These are phyloP conservation scores for Beauveria sp. DNA, from an alignment of 2,329 filamentous ascomycete genomes.

Conservation along the genomic window DNA sequence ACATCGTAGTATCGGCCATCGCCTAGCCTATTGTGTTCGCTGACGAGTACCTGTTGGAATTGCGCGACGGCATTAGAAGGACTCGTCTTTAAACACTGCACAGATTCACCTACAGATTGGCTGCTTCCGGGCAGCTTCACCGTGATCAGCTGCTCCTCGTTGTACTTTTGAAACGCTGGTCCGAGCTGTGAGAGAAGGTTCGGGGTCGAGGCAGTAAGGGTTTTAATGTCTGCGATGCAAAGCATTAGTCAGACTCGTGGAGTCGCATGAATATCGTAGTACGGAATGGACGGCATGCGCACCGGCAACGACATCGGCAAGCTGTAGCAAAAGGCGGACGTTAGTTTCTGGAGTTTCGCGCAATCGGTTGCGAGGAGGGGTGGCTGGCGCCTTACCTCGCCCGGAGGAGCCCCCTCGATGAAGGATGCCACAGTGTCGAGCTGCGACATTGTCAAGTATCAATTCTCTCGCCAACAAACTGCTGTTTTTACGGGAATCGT, in stretches of 20 bases:
- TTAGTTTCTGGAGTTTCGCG: slow-evolving; percentile 22
- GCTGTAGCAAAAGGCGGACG: slow-evolving; percentile 38
- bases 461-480: slow-evolving; percentile 5
- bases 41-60: slow-evolving; percentile 64
- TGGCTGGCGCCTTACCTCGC: slow-evolving; percentile 62
- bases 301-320: slow-evolving; percentile 84
- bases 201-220: slow-evolving; percentile 64
- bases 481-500: not conserved
- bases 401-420: slow-evolving; percentile 87
- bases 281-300: slow-evolving; percentile 22
- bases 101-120: slow-evolving; percentile 37
- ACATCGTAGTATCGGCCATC: slow-evolving; percentile 83
- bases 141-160: slow-evolving; percentile 86
- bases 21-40: slow-evolving; percentile 75
- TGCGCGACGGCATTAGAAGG: slow-evolving; percentile 11
- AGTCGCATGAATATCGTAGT: not conserved
- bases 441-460: slow-evolving; percentile 26
- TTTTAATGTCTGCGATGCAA: slow-evolving; percentile 68
- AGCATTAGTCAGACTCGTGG: not conserved
- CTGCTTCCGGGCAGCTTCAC: slow-evolving; percentile 84
- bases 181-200: slow-evolving; percentile 63
- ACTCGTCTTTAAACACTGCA: no score
- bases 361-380: slow-evolving; percentile 10
- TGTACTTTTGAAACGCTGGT: slow-evolving; percentile 88
- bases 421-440: slow-evolving; percentile 63